These are phyloP conservation scores for Vigna trinervia DNA, from an alignment of 306 rosid species.

Conservation along the genomic window DNA sequence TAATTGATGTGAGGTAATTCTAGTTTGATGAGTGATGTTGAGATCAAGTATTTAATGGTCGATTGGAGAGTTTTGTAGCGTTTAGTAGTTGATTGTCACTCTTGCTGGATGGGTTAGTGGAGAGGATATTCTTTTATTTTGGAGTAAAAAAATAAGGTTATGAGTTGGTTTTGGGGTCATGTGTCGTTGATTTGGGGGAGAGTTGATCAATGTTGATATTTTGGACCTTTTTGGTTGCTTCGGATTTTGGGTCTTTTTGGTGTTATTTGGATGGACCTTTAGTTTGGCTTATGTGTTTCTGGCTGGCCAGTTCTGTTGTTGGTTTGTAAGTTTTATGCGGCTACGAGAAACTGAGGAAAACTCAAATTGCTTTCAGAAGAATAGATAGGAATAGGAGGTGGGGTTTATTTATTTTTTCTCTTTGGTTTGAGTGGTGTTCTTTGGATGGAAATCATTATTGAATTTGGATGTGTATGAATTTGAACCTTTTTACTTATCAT, in stretches of 20 bases:
- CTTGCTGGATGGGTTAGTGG: background rate
- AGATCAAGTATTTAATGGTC: too few species aligned
- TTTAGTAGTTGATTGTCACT: background rate
- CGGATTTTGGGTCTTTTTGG: constrained; percentile 22
- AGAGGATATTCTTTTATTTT: background rate
- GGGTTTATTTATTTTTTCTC: background rate
- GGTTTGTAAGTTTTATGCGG: constrained; percentile 18
- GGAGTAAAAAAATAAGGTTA: background rate
- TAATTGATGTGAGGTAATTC: background rate
- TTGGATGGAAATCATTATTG: constrained; percentile 22
- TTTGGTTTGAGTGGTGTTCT: background rate
- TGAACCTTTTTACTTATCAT: constrained; percentile 30
- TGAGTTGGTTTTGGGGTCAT: background rate
- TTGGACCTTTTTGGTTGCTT: constrained; percentile 36
- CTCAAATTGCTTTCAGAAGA: constrained; percentile 30
- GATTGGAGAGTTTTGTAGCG: background rate
- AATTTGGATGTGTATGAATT: background rate
- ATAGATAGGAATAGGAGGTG: background rate
- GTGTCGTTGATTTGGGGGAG: constrained; percentile 33
- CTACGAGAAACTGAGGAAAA: background rate
- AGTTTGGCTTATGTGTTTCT: constrained; percentile 39
- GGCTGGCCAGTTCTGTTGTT: constrained; percentile 33
- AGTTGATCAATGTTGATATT: constrained; percentile 39
- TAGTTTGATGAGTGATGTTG: background rate
- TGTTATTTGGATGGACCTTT: constrained; percentile 37